These are phyloP conservation scores for Chenopodium suecicum DNA, from an alignment of 148 eudicot species.

Conservation along the genomic window DNA sequence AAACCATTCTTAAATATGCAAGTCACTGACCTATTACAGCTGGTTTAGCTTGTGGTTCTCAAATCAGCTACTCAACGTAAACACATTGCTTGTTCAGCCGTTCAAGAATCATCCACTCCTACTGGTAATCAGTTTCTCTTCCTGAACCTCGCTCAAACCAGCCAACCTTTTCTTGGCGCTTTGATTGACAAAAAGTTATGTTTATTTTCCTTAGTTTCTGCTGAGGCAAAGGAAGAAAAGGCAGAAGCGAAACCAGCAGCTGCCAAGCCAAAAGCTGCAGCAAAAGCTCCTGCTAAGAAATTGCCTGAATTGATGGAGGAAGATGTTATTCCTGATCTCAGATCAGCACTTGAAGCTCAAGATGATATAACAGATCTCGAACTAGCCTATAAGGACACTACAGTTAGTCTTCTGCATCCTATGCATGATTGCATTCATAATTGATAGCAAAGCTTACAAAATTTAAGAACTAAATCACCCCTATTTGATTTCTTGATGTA, in stretches of 20 bases:
- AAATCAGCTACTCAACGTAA: conserved; percentile 36
- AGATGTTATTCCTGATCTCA: conserved; percentile 70
- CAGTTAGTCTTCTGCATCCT: conserved; percentile 35
- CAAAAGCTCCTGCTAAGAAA: conserved; percentile 53
- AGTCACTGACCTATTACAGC: conserved; percentile 12
- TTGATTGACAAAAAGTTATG: neutral
- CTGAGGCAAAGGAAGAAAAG: conserved; percentile 44
- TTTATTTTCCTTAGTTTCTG: conserved; percentile 10
- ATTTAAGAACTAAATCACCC: neutral
- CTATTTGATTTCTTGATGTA: neutral
- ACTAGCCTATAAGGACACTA: conserved; percentile 54
- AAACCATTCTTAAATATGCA: neutral
- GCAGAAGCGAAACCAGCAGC: conserved; percentile 43
- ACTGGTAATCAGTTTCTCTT: conserved; percentile 38
- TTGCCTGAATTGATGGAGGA: conserved; percentile 80
- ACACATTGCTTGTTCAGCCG: conserved; percentile 53
- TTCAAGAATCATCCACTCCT: conserved; percentile 81
- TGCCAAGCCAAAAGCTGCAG: conserved; percentile 64
- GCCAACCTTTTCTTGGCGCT: neutral
- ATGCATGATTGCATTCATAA: neutral
- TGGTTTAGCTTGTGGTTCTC: conserved; percentile 38
- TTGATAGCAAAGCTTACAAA: neutral
- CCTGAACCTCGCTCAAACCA: neutral
- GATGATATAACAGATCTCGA: conserved; percentile 72
- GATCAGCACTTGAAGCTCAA: conserved; percentile 58